Evolutionary conservation across 495 filamentous ascomycete species (phyloP).

Genomic region (Aspergillus affinis): DNA sequence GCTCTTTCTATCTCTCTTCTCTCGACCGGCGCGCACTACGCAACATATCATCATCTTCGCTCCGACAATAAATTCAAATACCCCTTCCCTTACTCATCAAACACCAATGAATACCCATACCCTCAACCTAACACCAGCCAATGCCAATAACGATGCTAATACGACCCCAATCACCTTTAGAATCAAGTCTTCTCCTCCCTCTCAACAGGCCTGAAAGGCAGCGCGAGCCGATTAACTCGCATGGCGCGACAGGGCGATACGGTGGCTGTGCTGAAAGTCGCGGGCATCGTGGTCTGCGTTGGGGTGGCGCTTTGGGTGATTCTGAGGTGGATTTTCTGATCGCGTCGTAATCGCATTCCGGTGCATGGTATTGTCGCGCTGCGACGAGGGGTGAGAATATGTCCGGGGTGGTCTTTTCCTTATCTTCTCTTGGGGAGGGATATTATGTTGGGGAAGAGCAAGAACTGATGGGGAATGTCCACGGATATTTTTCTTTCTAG

Average conservation of each 20-base stretch:
- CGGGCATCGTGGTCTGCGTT: conserved; percentile 74
- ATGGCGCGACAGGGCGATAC: conserved; percentile 93
- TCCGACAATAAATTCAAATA: too few relatives aligned
- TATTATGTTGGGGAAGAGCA: too few relatives aligned
- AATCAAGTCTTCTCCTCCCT: conserved; percentile 63
- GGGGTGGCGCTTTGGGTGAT: conserved; percentile 76
- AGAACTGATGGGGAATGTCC: too few relatives aligned
- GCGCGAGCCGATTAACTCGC: conserved; percentile 79
- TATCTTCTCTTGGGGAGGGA: too few relatives aligned
- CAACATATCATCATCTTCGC: too few relatives aligned
- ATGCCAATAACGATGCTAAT: background rate
- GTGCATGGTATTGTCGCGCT: too few relatives aligned
- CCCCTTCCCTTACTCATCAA: too few relatives aligned
- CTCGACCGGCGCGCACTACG: too few relatives aligned
- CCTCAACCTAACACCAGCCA: background rate
- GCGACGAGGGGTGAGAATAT: too few relatives aligned
- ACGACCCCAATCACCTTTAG: conserved; percentile 25
- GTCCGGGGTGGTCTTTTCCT: too few relatives aligned
- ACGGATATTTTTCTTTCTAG: too few relatives aligned
- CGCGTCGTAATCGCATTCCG: background rate
- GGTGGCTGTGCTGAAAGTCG: conserved; percentile 83
- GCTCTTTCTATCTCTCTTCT: background rate
- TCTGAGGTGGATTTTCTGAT: conserved; percentile 63
- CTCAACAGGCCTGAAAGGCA: conserved; percentile 69
- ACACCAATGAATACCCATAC: too few relatives aligned